A percentile compares a stretch with the other conserved stretches of the same genome.
Evolutionary conservation across 768 basidiomycete genomes (phyloP).

Genomic region (Pulveroboletus sp.): DNA sequence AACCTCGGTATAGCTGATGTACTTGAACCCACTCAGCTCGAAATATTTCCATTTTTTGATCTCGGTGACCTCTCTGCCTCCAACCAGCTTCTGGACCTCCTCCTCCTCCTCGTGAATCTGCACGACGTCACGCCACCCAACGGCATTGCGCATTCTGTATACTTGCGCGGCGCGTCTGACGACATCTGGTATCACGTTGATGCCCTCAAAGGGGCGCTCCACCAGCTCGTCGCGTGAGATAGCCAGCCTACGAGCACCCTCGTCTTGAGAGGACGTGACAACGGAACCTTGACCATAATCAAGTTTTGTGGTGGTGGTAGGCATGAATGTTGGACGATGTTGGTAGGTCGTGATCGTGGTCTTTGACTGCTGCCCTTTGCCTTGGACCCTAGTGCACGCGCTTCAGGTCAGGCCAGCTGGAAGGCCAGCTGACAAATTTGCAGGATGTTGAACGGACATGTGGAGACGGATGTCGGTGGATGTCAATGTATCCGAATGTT

Average conservation of each 20-base stretch:
- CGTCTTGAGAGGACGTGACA: conserved; percentile 49
- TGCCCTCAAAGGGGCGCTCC: conserved; percentile 62
- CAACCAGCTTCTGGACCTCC: conserved; percentile 78
- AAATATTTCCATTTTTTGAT: conserved; percentile 97
- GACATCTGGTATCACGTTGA: conserved; percentile 80
- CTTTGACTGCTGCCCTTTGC: neutral
- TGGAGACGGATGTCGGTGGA: too few relatives aligned
- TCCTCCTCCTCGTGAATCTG: conserved; percentile 79
- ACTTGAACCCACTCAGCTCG: conserved; percentile 86
- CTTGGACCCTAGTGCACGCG: neutral
- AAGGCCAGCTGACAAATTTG: too few relatives aligned
- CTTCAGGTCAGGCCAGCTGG: neutral
- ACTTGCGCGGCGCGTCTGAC: conserved; percentile 68
- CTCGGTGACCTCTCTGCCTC: too few relatives aligned
- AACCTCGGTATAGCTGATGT: conserved; percentile 67
- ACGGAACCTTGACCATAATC: conserved; percentile 58
- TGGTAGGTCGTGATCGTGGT: neutral
- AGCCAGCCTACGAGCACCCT: conserved; percentile 56
- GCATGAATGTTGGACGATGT: neutral
- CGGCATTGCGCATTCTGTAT: conserved; percentile 67
- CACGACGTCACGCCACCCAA: conserved; percentile 77
- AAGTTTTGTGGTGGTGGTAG: conserved; percentile 2
- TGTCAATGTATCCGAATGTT: too few relatives aligned
- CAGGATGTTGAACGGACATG: too few relatives aligned
- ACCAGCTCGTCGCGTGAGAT: conserved; percentile 54